A percentile compares a stretch with the other conserved stretches of the same genome.
phyloP scores from a whole-genome alignment of 2,329 filamentous ascomycete genomes.

The Colletotrichum godetiae region DNA sequence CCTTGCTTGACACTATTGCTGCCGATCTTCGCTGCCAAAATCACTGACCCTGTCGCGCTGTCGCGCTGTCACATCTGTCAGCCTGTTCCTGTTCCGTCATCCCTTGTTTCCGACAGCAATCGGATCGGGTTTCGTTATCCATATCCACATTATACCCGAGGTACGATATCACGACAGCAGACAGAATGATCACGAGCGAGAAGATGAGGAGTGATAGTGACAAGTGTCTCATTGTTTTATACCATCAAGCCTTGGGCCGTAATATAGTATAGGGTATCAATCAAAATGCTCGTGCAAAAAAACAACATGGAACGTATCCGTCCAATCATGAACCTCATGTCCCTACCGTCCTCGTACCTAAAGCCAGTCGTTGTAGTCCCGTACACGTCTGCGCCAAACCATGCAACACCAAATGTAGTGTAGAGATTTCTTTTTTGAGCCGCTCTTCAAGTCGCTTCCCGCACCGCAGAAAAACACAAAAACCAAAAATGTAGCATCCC shows the following conservation, averaged over 20 bases:
- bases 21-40: not conserved
- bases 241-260: constrained; percentile 13
- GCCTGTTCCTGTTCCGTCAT: not conserved
- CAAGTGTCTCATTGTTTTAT: constrained; percentile 8
- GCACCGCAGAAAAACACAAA: not conserved
- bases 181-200: not conserved
- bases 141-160: not conserved
- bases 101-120: not conserved
- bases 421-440: not conserved
- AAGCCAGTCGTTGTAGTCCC: constrained; percentile 11
- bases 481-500: not conserved
- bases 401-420: not conserved
- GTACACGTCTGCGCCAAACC: not conserved
- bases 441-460: constrained; percentile 3
- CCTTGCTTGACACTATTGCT: not conserved
- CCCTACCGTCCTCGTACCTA: constrained; percentile 4
- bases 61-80: no score
- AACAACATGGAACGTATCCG: constrained; percentile 5
- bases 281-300: constrained; percentile 24
- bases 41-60: no score
- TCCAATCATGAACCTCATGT: constrained; percentile 24
- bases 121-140: not conserved
- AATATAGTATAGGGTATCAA: constrained; percentile 30
- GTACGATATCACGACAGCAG: not conserved
- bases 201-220: not conserved